Percentiles rank a stretch among this genome's conserved stretches.
Conservation (phyloP, 768 basidiomycete genomes). For the Cystofilobasidium macerans region DNA sequence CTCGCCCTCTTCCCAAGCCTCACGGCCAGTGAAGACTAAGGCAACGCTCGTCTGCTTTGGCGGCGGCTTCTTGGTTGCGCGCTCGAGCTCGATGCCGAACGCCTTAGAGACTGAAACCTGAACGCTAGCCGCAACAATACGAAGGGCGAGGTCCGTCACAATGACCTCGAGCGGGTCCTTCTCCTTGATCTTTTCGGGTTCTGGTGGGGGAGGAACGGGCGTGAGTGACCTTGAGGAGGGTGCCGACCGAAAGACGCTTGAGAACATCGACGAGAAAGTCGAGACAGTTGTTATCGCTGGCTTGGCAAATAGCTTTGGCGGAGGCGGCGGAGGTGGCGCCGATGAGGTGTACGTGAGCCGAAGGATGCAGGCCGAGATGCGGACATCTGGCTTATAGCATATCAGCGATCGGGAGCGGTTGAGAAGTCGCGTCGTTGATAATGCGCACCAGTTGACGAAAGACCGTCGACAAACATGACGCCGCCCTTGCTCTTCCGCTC, state of each 20-base stretch:
- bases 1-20: conserved; percentile 31
- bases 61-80: conserved; percentile 91
- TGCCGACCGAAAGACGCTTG: conserved; percentile 39
- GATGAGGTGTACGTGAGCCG: conserved; percentile 58
- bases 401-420: conserved; percentile 14
- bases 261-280: conserved; percentile 42
- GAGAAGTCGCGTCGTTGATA: not conserved
- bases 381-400: conserved; percentile 46
- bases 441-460: conserved; percentile 51
- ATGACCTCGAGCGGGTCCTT: conserved; percentile 36
- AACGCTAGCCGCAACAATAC: conserved; percentile 38
- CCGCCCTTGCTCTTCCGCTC: conserved; percentile 48
- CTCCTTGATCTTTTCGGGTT: not conserved
- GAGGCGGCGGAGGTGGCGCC: conserved; percentile 33
- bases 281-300: conserved; percentile 29
- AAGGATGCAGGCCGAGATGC: conserved; percentile 72
- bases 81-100: conserved; percentile 52
- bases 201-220: conserved; percentile 9
- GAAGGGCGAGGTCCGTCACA: conserved; percentile 31
- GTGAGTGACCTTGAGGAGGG: not conserved
- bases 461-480: conserved; percentile 56
- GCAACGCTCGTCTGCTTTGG: conserved; percentile 63
- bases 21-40: conserved; percentile 54
- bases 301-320: conserved; percentile 29
- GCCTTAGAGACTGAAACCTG: conserved; percentile 35